Evolutionary conservation across 2,329 filamentous ascomycete species (phyloP).

Genomic region (Aspergillus melleus): DNA sequence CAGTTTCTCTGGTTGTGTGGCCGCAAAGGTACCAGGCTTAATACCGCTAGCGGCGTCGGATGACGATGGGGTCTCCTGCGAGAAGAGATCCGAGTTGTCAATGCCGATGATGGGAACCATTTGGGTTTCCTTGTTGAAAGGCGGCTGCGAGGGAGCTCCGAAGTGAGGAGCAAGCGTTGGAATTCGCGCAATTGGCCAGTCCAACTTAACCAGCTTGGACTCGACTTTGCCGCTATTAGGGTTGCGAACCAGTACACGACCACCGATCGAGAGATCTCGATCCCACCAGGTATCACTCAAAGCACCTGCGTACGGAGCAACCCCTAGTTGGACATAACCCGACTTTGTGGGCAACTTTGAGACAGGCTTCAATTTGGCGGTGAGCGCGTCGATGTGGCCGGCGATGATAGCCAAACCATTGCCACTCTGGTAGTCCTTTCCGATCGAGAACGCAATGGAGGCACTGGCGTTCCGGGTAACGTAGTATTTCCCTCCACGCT

Average conservation of each 20-base stretch:
- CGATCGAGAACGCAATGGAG: slow-evolving; percentile 81
- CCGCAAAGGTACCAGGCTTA: slow-evolving; percentile 67
- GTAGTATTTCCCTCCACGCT: slow-evolving; percentile 85
- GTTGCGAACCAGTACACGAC: slow-evolving; percentile 81
- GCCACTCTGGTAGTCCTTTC: slow-evolving; percentile 75
- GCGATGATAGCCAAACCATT: slow-evolving; percentile 87
- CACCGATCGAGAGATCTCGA: slow-evolving; percentile 86
- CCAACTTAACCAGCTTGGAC: slow-evolving; percentile 81
- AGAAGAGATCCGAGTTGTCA: slow-evolving; percentile 64
- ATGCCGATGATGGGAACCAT: slow-evolving; percentile 92
- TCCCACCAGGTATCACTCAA: slow-evolving; percentile 96
- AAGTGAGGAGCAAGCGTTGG: slow-evolving; percentile 94
- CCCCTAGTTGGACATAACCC: slow-evolving; percentile 84
- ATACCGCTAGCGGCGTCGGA: slow-evolving; percentile 43
- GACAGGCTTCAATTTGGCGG: slow-evolving; percentile 86
- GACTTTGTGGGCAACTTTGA: slow-evolving; percentile 80
- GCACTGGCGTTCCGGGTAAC: slow-evolving; percentile 81
- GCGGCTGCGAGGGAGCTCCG: slow-evolving; percentile 65
- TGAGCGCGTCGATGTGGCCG: slow-evolving; percentile 90
- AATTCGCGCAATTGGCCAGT: slow-evolving; percentile 90
- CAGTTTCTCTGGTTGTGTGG: slow-evolving; percentile 80
- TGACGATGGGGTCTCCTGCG: slow-evolving; percentile 21
- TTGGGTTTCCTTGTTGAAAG: slow-evolving; percentile 85
- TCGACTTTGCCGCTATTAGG: slow-evolving; percentile 70
- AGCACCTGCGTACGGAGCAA: slow-evolving; percentile 88